phyloP scores from a whole-genome alignment of 345 rosid species.

The Camelina laxa region DNA sequence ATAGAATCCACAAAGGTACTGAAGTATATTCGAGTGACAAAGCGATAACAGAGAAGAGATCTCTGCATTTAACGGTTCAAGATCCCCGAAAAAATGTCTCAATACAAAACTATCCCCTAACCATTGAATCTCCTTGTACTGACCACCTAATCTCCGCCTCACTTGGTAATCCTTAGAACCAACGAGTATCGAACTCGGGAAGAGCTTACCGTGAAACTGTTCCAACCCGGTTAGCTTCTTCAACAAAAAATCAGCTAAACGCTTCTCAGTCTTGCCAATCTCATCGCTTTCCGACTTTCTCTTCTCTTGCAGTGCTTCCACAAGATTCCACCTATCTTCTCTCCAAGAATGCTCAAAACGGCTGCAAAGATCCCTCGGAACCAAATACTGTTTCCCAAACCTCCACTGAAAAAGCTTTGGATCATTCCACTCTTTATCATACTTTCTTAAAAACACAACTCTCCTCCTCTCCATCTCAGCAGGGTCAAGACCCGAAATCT shows the following conservation, averaged over 20 bases:
- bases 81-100: slow-evolving; percentile 69
- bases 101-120: slow-evolving; percentile 71
- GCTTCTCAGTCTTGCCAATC: slow-evolving; percentile 59
- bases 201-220: slow-evolving; percentile 53
- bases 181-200: slow-evolving; percentile 66
- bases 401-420: slow-evolving; percentile 76
- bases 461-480: slow-evolving; percentile 83
- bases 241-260: slow-evolving; percentile 64
- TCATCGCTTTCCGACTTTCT: slow-evolving; percentile 48
- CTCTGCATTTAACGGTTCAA: slow-evolving; percentile 59
- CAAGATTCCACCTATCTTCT: slow-evolving; percentile 81
- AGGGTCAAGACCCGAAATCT: slow-evolving; percentile 82
- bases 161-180: slow-evolving; percentile 76
- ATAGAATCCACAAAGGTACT: slow-evolving; percentile 69
- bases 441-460: slow-evolving; percentile 62
- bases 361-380: slow-evolving; percentile 54
- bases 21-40: slow-evolving; percentile 82
- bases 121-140: slow-evolving; percentile 92
- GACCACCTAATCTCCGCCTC: slow-evolving; percentile 66
- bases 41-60: slow-evolving; percentile 68
- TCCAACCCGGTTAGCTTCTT: slow-evolving; percentile 62
- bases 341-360: slow-evolving; percentile 67
- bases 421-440: slow-evolving; percentile 76
- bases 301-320: slow-evolving; percentile 66
- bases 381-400: slow-evolving; percentile 82